These are phyloP conservation scores for Flaveria bidentis DNA, from an alignment of 129 eudicot genomes.

Conservation along the genomic window DNA sequence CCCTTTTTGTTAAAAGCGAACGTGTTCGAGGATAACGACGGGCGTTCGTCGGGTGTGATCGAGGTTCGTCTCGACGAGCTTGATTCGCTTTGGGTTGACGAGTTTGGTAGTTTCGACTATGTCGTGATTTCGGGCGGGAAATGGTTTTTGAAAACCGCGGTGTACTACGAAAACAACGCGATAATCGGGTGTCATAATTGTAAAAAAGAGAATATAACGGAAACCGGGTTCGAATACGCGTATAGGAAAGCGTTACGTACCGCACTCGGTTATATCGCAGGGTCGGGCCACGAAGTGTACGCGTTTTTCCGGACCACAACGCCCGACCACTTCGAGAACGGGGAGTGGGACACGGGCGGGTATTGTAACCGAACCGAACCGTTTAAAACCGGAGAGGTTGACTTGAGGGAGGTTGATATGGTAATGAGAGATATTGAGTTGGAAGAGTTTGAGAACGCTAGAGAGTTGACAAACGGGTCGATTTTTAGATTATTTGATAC, in stretches of 20 bases:
- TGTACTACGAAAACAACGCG: constrained; percentile 66
- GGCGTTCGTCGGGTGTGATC: constrained; percentile 50
- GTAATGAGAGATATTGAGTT: constrained; percentile 62
- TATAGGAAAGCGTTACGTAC: constrained; percentile 52
- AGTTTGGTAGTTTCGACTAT: constrained; percentile 55
- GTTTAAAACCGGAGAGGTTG: constrained; percentile 53
- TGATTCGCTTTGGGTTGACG: constrained; percentile 56
- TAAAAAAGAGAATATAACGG: constrained; percentile 43
- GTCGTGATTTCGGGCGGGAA: constrained; percentile 65
- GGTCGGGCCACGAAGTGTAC: constrained; percentile 39
- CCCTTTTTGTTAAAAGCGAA: constrained; percentile 68
- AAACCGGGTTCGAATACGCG: constrained; percentile 49
- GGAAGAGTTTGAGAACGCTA: constrained; percentile 48
- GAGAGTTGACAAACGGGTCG: constrained; percentile 24
- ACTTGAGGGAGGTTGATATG: constrained; percentile 41
- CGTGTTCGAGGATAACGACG: constrained; percentile 67
- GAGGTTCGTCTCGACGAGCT: constrained; percentile 67
- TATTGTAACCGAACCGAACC: constrained; percentile 63
- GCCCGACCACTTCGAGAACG: constrained; percentile 86
- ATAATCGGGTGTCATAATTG: constrained; percentile 69
- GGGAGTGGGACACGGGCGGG: constrained; percentile 80
- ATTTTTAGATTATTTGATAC: constrained; percentile 59
- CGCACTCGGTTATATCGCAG: constrained; percentile 40
- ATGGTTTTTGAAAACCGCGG: constrained; percentile 76
- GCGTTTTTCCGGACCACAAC: constrained; percentile 58